Conservation (phyloP, 495 filamentous ascomycete species). For the Lophiostoma macrostomum region DNA sequence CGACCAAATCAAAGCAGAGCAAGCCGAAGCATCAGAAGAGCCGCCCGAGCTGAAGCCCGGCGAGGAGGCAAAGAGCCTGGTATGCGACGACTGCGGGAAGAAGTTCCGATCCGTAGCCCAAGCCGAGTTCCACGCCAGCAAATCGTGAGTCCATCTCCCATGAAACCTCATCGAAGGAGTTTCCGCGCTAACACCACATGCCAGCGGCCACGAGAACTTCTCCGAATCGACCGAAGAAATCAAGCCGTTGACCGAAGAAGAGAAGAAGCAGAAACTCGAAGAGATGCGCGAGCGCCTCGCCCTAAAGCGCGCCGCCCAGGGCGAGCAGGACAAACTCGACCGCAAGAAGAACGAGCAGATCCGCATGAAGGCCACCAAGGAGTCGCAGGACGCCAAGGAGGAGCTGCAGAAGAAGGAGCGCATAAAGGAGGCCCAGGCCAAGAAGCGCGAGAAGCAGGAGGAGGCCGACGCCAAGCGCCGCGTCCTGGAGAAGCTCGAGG, state of each 20-base stretch:
- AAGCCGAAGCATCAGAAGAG: slow-evolving; percentile 45
- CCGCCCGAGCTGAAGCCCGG: slow-evolving; percentile 56
- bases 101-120: slow-evolving; percentile 75
- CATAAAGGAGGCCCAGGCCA: slow-evolving; percentile 80
- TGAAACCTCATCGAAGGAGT: neutral
- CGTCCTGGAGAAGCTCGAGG: slow-evolving; percentile 87
- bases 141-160: slow-evolving; percentile 56
- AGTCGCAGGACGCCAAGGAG: slow-evolving; percentile 42
- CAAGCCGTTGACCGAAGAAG: slow-evolving; percentile 83
- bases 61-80: slow-evolving; percentile 60
- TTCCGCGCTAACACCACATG: neutral
- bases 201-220: slow-evolving; percentile 81
- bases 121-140: slow-evolving; percentile 86
- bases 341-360: slow-evolving; percentile 95
- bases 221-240: slow-evolving; percentile 89
- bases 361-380: slow-evolving; percentile 56
- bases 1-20: slow-evolving; percentile 69
- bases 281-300: slow-evolving; percentile 70
- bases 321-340: slow-evolving; percentile 73
- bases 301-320: slow-evolving; percentile 68
- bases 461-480: slow-evolving; percentile 84
- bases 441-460: slow-evolving; percentile 79
- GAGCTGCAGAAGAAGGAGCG: slow-evolving; percentile 82
- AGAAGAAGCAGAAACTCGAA: slow-evolving; percentile 75
- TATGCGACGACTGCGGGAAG: slow-evolving; percentile 92